These are phyloP conservation scores for Botrytis pseudocinerea DNA, from an alignment of 2,329 filamentous ascomycete genomes.

Conservation along the genomic window DNA sequence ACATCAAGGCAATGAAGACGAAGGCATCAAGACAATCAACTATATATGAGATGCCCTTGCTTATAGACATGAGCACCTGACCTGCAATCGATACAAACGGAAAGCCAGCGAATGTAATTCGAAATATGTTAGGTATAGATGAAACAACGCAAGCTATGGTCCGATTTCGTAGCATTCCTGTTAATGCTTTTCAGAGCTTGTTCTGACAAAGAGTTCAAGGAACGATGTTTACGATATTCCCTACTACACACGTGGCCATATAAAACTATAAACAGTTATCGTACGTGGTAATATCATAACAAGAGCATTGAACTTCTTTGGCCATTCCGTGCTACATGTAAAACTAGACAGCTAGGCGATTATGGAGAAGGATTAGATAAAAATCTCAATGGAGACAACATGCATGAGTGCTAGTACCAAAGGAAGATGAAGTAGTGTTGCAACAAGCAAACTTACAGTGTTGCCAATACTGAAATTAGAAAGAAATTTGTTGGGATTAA, in stretches of 20 bases:
- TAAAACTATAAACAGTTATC: neutral
- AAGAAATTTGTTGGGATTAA: neutral
- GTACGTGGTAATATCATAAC: neutral
- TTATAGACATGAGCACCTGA: rapidly evolving
- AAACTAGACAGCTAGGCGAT: neutral
- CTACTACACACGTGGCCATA: neutral
- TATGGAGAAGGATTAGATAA: neutral
- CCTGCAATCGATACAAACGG: neutral
- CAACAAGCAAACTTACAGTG: neutral
- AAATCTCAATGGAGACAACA: neutral
- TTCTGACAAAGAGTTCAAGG: neutral
- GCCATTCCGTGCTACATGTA: neutral
- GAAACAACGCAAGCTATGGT: neutral
- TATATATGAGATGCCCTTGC: neutral
- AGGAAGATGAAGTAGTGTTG: neutral
- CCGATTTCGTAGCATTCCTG: neutral
- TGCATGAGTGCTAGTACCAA: rapidly evolving
- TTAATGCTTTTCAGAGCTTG: neutral
- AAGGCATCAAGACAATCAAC: neutral
- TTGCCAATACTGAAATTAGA: neutral
- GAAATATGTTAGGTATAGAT: neutral
- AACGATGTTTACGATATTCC: neutral
- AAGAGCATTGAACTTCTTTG: neutral
- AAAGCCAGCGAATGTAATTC: neutral
- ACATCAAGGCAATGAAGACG: neutral